Evolutionary conservation across 257 asterid genomes (phyloP), one percentile per base, ranked within the genome.

Genomic region (Solanum chilense): DNA sequence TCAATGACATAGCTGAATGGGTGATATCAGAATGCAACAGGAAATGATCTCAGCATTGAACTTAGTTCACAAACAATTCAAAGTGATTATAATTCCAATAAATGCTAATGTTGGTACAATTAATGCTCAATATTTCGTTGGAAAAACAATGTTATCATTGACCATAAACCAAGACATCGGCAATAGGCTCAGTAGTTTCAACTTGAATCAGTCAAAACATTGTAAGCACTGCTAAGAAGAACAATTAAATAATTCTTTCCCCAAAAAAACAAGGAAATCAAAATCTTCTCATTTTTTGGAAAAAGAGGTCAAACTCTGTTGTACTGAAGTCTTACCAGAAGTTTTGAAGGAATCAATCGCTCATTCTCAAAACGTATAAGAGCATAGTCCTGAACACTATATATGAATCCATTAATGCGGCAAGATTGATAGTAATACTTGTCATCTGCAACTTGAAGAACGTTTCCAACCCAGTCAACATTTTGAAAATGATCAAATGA

Each of bases 391-490:
- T 66, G 90, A 37, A 85, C 88, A 87, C 90, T 94, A 86, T 94
- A 94, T 74, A 88, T 86, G 90, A 91, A 90, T 85, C 97, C 98
- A 60, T 90, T 92, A 88, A 97, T 88, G 92, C 90, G 76, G 94
- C 98, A 94, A 84, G 98, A 91, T 35, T 92, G 87, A 88, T 94
- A 95, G 87, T 88, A 94, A 16, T 86, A 84, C 90, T 94, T 95
- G 64, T 88, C 94, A 89, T 94, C 98, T 90, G 89, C 90, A 68
- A 87, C 91, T 90, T 91, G 90, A 89, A 90, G 87, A 71, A 92
- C 88, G n/a, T 91, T 91, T 81, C 98, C 97, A 77, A 91, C 91
- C 98, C 98, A 97, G 87, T 88, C 91, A 85, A 95, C 95, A 88
- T 86, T 86, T 88, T 88, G 92, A 86, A 90, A 83, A 77, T 85